Evolutionary conservation across 2,329 filamentous ascomycete species (phyloP), one percentile per base, ranked within the genome.

Genomic region (Penicillium sp.): DNA sequence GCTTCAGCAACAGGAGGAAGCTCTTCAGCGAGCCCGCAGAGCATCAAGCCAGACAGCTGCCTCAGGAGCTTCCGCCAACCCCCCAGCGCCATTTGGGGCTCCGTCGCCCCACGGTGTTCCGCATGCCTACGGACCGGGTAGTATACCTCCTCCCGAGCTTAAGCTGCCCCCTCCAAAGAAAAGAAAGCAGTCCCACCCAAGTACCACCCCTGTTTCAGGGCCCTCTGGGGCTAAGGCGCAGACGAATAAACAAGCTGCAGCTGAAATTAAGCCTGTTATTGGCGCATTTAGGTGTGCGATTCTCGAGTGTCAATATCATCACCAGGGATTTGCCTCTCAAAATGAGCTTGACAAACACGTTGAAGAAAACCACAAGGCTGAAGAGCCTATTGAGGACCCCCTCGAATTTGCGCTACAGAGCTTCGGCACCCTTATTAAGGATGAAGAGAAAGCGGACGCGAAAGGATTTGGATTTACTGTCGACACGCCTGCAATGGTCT

Each of bases 101-200:
- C 79, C 81, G 29, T 85, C 84, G 52, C 85, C 85, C 17, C 81
- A 84, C 58, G 86, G 86, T 26, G 81, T 86, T 60, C 85, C 86
- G 8, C 82, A 83, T 63, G 85, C 84, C 56, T 85, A 86, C 60
- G 80, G 79, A 8, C 78, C 80, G 21, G 81, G 80, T 21, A 79
- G 81, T 54, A 79, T 88, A 53, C 85, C 82, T 5, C 80, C 82
- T 11, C 83, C 85, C 55, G 84, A 87, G 65, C 79, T 89, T 51
- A 84, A 86, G 51, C 74, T 88, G 26, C 86, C 86, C 19, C 80
- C 83, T 2, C 78, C 80, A 60, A 89, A 88, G 78, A 85, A 81
- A 69, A 80, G 82, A 57, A 87, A 85, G 77, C 79, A 84, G 64
- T 82, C 82, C 56, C 79, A 83, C 56, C 72, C 78, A 8, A 72